Percentiles rank a stretch among this genome's conserved stretches.
phyloP scores from a whole-genome alignment of 192 early-diverging fungal genomes.

The Mortierella hygrophila region DNA sequence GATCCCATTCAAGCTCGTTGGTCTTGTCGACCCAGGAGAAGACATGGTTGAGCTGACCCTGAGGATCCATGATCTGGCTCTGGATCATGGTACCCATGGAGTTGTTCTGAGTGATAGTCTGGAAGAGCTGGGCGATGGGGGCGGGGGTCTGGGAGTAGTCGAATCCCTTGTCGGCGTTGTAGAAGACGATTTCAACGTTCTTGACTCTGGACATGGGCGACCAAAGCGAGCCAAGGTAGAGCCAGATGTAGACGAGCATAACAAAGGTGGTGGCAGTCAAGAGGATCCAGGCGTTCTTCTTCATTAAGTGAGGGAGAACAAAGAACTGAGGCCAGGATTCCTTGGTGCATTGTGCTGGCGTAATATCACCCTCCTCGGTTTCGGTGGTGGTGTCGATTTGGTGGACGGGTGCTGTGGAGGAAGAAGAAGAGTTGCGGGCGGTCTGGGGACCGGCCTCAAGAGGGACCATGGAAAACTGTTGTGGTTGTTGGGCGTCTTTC shows the following conservation, averaged over 20 bases:
- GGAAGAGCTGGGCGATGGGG: slow-evolving; percentile 38
- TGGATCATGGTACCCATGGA: slow-evolving; percentile 35
- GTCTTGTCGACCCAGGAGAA: slow-evolving; percentile 45
- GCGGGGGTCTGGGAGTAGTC: slow-evolving; percentile 41
- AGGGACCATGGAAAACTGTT: slow-evolving; percentile 14
- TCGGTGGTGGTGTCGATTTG: slow-evolving; percentile 5
- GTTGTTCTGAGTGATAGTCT: slow-evolving; percentile 31
- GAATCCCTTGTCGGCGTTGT: slow-evolving; percentile 50
- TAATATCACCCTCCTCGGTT: not conserved
- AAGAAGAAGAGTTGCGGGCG: slow-evolving; percentile 8
- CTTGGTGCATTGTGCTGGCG: not conserved
- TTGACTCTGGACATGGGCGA: slow-evolving; percentile 46
- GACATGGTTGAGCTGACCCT: slow-evolving; percentile 37
- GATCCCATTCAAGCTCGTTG: slow-evolving; percentile 30
- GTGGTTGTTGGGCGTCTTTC: slow-evolving; percentile 16
- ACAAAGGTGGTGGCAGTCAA: slow-evolving; percentile 30
- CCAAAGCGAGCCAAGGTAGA: slow-evolving; percentile 51
- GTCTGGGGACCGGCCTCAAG: slow-evolving; percentile 23
- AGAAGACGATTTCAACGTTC: slow-evolving; percentile 43
- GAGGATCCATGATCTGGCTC: slow-evolving; percentile 44
- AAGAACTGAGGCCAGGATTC: slow-evolving; percentile 41
- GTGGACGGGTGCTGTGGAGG: slow-evolving; percentile 37
- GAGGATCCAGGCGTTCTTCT: slow-evolving; percentile 39
- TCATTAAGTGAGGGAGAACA: slow-evolving; percentile 47
- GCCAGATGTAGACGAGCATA: slow-evolving; percentile 47